Evolutionary conservation across 768 basidiomycete genomes (phyloP), one percentile per base, ranked within the genome.

Genomic region (Boletus reticuloceps): DNA sequence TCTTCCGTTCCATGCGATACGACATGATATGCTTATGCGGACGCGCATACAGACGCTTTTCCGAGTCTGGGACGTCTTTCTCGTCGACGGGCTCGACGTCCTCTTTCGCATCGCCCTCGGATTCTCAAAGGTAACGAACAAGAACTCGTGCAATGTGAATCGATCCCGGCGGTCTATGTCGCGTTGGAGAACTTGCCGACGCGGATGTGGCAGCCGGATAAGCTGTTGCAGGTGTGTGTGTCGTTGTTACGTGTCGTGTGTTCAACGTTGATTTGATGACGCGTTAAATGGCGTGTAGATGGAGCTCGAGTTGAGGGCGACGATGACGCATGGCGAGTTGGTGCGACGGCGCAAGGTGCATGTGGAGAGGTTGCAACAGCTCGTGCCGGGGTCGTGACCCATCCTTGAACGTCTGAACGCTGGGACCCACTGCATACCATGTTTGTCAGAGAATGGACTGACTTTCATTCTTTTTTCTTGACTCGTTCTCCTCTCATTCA

Each of bases 11-110:
- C 11, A 36, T 36, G 14, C 6, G 34, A 45, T 41, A 31, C 20
- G 6, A n/a, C 12, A 38, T n/a, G n/a, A 39, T 36, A n/a, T 29
- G 27, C 45, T 40, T n/a, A 40, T n/a, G 31, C 11, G 29, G 17
- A 16, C 20, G 49, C 19, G 6, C 32, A 34, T 25, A 11, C 50
- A 94, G 92, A 98, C 95, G 0, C 76, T 98, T 39, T 95, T 98
- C 73, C 79, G 96, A 47, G 86, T 98, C 7, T 98, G 97, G 95
- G 96, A 99, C 64, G 79, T 97, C 19, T 91, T 98, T 72, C 83
- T 98, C 53, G 85, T 95, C 3, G 94, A 97, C 64, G 96, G 96
- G 2, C 77, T 94, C 25, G 93, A 95, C 61, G 89, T 94, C 6
- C 79, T 96, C 17, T 94, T 94, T 73, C 86, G 95, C n/a, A 72